These are phyloP conservation scores for Tolypocladium tropicale DNA, from an alignment of 2,329 filamentous ascomycete species.

Conservation along the genomic window DNA sequence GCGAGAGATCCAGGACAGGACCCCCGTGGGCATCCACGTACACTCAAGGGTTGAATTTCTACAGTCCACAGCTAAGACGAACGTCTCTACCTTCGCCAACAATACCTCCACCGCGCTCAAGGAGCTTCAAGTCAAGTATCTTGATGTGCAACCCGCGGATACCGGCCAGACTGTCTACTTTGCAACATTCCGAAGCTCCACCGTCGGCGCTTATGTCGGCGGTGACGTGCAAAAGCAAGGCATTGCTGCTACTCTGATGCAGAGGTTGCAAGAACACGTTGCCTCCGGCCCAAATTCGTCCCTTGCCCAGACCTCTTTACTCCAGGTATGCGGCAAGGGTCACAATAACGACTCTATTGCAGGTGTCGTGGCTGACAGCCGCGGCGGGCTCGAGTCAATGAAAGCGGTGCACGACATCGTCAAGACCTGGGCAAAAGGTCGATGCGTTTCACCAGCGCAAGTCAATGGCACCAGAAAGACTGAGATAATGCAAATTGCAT, in stretches of 20 bases:
- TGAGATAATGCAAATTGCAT: neutral
- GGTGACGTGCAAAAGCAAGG: neutral
- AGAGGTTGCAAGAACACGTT: neutral
- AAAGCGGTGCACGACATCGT: neutral
- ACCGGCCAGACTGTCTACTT: neutral
- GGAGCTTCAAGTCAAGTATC: neutral
- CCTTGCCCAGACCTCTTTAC: neutral
- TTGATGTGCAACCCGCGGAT: neutral
- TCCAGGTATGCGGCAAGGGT: neutral
- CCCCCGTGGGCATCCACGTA: neutral
- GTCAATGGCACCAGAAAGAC: neutral
- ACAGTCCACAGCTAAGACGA: neutral
- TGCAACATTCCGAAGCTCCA: neutral
- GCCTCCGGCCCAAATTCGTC: neutral
- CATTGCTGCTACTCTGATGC: neutral
- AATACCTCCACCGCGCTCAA: neutral
- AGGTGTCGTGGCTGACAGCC: neutral
- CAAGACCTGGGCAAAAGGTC: neutral
- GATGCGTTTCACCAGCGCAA: neutral
- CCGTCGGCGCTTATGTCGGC: neutral
- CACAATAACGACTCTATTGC: neutral
- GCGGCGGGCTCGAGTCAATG: neutral
- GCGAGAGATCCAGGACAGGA: neutral
- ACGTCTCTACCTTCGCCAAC: neutral
- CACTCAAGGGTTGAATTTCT: neutral